Evolutionary conservation across 2,329 filamentous ascomycete genomes (phyloP).

Genomic region (Amylocarpus encephaloides): DNA sequence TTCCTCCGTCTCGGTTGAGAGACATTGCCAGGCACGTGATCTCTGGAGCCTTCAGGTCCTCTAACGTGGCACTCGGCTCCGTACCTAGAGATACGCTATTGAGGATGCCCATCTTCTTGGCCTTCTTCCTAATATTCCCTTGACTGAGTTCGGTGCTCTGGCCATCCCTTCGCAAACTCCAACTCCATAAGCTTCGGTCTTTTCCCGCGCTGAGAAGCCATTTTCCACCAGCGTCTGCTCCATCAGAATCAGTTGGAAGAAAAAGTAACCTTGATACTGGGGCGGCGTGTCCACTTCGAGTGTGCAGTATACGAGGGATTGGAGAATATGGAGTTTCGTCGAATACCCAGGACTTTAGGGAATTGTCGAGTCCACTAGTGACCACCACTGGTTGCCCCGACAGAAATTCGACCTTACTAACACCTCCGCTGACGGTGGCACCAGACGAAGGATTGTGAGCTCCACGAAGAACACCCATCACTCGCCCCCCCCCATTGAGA

Average conservation of each 20-base stretch:
- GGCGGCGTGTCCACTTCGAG: slow-evolving; percentile 80
- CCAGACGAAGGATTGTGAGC: slow-evolving; percentile 72
- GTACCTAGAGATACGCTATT: slow-evolving; percentile 49
- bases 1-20: slow-evolving; percentile 89
- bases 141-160: slow-evolving; percentile 93
- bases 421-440: slow-evolving; percentile 60
- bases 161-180: slow-evolving; percentile 88
- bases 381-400: slow-evolving; percentile 83
- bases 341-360: slow-evolving; percentile 93
- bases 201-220: slow-evolving; percentile 87
- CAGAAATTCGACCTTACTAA: slow-evolving; percentile 85
- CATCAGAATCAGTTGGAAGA: slow-evolving; percentile 81
- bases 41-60: slow-evolving; percentile 79
- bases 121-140: slow-evolving; percentile 78
- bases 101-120: slow-evolving; percentile 77
- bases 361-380: slow-evolving; percentile 88
- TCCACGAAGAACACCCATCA: slow-evolving; percentile 79
- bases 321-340: slow-evolving; percentile 87
- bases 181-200: slow-evolving; percentile 91
- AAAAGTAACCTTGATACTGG: slow-evolving; percentile 79
- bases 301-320: slow-evolving; percentile 77
- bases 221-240: slow-evolving; percentile 80
- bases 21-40: slow-evolving; percentile 90
- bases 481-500: slow-evolving; percentile 78
- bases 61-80: slow-evolving; percentile 58